Percentiles rank a stretch among this genome's conserved stretches.
These are phyloP conservation scores for cucumber (Cucumis sativus) DNA, from an alignment of 306 rosid genomes.

Conservation along the genomic window DNA sequence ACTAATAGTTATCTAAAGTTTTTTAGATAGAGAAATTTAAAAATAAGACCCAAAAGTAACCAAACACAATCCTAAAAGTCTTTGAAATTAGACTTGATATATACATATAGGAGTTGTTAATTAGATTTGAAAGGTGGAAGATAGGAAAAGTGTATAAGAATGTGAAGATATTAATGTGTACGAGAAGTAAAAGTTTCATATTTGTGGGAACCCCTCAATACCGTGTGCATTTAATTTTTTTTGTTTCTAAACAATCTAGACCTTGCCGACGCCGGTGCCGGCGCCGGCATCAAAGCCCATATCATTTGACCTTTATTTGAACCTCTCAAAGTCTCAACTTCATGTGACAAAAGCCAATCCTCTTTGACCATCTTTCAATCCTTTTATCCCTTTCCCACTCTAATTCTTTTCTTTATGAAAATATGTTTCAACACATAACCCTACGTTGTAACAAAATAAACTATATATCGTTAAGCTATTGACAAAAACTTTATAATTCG, in stretches of 20 bases:
- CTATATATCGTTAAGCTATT: no score
- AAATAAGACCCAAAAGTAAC: no score
- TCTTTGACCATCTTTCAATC: background rate
- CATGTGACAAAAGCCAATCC: background rate
- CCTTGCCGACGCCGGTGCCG: background rate
- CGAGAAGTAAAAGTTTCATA: background rate
- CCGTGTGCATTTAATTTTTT: background rate
- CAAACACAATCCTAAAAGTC: no score
- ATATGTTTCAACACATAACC: no score
- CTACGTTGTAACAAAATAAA: no score
- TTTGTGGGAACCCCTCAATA: background rate
- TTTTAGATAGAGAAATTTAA: no score
- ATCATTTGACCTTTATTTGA: background rate
- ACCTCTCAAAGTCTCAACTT: background rate
- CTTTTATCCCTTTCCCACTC: background rate
- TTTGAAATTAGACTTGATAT: no score
- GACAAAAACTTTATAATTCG: no score
- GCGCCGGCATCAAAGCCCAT: background rate
- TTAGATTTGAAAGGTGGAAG: background rate
- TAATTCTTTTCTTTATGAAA: no score
- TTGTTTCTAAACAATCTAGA: background rate
- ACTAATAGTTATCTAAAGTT: no score
- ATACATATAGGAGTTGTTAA: no score
- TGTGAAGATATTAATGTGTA: no score
- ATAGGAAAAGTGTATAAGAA: background rate